These are phyloP conservation scores for Zymoseptoria ardabiliae DNA, from an alignment of 2,329 filamentous ascomycete species.

Conservation along the genomic window DNA sequence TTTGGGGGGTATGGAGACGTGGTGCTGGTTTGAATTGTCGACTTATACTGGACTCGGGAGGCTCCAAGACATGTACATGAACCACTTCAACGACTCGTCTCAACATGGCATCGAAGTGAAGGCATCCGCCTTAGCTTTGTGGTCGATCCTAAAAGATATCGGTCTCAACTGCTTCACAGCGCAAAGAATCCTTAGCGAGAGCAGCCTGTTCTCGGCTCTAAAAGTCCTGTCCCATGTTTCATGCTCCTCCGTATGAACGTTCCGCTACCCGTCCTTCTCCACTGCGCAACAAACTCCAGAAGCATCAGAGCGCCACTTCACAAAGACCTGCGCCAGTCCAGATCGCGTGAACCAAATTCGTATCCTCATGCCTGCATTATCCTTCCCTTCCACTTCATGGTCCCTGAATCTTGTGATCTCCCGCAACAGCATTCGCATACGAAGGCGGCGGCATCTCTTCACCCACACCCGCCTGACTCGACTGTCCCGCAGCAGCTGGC, in stretches of 20 bases:
- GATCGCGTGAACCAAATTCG: not conserved
- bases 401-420: slow-evolving; percentile 79
- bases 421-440: slow-evolving; percentile 79
- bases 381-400: slow-evolving; percentile 16
- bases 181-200: not conserved
- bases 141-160: no score
- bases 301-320: not conserved
- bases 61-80: no score
- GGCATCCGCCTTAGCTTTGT: no score
- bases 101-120: no score
- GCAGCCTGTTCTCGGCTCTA: not conserved
- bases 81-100: no score
- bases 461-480: slow-evolving; percentile 36
- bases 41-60: no score
- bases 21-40: no score
- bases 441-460: slow-evolving; percentile 60
- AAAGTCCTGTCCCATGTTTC: not conserved
- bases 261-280: not conserved
- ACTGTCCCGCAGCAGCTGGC: slow-evolving; percentile 12
- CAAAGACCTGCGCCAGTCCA: no score
- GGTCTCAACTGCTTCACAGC: no score
- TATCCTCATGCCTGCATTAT: not conserved
- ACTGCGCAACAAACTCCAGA: not conserved
- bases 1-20: no score
- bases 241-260: not conserved